phyloP scores from a whole-genome alignment of 176 grass and related monocot genomes.

The Raddia guianensis region DNA sequence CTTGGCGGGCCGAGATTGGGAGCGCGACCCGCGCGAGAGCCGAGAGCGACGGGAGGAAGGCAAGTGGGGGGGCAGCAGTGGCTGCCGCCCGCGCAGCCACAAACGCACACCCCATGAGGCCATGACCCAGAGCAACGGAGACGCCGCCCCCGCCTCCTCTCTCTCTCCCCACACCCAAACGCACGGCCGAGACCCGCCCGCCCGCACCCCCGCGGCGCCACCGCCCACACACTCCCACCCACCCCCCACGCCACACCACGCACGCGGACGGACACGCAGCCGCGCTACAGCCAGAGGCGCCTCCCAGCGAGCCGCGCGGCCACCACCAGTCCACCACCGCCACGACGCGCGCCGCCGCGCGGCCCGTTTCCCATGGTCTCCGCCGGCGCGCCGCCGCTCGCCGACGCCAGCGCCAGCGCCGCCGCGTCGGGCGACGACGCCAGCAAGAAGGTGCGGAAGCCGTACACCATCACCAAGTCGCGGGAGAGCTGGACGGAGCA shows the following conservation, averaged over 20 bases:
- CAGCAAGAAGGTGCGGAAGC: conserved; percentile 88
- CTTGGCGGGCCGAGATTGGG: background rate
- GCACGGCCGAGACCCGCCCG: conserved; percentile 24
- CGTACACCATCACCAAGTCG: conserved; percentile 91
- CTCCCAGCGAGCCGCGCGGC: background rate
- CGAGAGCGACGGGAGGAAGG: conserved; percentile 7
- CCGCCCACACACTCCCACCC: conserved; percentile 51
- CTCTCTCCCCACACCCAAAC: background rate
- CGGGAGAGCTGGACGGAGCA: conserved; percentile 95
- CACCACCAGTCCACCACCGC: background rate
- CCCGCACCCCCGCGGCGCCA: conserved; percentile 31
- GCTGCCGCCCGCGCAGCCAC: conserved; percentile 46
- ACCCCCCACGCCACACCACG: conserved; percentile 24
- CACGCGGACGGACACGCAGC: conserved; percentile 32
- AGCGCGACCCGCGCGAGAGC: background rate
- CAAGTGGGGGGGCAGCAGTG: conserved; percentile 26
- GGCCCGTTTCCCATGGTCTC: conserved; percentile 41
- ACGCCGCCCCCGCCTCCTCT: background rate
- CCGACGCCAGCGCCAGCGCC: conserved; percentile 20
- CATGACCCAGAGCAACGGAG: background rate
- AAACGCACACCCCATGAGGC: background rate
- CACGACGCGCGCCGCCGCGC: conserved; percentile 8
- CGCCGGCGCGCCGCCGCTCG: conserved; percentile 33
- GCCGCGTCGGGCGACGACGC: conserved; percentile 52
- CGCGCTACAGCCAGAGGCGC: conserved; percentile 23